Percentiles rank a stretch among this genome's conserved stretches.
These are phyloP conservation scores for Saturnispora halmiae DNA, from an alignment of 805 yeast genomes.

Conservation along the genomic window DNA sequence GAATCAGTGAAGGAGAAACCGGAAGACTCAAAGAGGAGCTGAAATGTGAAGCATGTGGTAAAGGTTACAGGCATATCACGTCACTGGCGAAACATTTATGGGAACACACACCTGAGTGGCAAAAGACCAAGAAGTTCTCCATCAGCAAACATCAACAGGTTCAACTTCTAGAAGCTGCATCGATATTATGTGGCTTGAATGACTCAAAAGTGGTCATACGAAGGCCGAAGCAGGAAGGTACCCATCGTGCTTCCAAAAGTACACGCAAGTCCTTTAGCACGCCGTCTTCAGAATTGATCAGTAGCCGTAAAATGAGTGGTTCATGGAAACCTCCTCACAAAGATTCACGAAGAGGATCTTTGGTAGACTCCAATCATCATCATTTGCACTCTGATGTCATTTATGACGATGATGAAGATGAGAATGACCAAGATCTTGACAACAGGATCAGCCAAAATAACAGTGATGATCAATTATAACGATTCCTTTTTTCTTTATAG, in stretches of 20 bases:
- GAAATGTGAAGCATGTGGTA: slow-evolving; percentile 85
- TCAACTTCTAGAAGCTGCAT: slow-evolving; percentile 69
- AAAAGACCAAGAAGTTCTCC: slow-evolving; percentile 66
- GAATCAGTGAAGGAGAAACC: slow-evolving; percentile 80
- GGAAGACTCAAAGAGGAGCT: slow-evolving; percentile 78
- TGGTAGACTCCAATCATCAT: slow-evolving; percentile 10
- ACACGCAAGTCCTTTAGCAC: slow-evolving; percentile 3
- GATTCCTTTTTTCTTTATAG: neutral
- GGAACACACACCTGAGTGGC: slow-evolving; percentile 96
- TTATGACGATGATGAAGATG: slow-evolving; percentile 19
- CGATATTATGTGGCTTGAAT: slow-evolving; percentile 58
- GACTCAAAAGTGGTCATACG: neutral
- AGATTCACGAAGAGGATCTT: slow-evolving; percentile 15
- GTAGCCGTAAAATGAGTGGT: slow-evolving; percentile 11
- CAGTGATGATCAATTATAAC: neutral
- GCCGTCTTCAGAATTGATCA: neutral
- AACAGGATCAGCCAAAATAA: neutral
- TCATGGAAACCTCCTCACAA: slow-evolving; percentile 11
- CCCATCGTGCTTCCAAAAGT: slow-evolving; percentile 11
- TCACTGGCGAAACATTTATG: slow-evolving; percentile 83
- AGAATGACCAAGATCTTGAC: slow-evolving; percentile 6
- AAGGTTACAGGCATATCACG: slow-evolving; percentile 81
- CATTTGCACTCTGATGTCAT: slow-evolving; percentile 16
- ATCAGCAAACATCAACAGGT: slow-evolving; percentile 88
- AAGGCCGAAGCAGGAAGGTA: neutral